These are phyloP conservation scores for Picea sitchensis DNA, from an alignment of 75 land plant genomes.

Conservation along the genomic window DNA sequence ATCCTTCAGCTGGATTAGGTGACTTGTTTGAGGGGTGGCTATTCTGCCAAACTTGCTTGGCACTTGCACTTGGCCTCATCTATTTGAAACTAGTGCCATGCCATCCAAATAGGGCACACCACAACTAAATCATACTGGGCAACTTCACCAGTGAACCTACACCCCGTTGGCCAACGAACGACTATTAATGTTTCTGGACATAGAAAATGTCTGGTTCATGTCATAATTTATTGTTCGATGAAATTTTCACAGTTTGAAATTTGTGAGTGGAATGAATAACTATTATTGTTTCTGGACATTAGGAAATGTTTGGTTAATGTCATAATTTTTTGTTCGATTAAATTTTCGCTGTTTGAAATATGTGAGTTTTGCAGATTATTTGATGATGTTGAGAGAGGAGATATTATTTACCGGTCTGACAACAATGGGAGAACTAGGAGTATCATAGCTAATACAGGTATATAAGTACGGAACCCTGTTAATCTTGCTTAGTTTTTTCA, in stretches of 20 bases:
- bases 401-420: not conserved
- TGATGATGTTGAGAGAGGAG: conserved; percentile 5
- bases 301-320: not conserved
- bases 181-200: no score
- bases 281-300: no score
- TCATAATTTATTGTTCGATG: not conserved
- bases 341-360: not conserved
- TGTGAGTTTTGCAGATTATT: not conserved
- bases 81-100: no score
- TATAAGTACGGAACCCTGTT: not conserved
- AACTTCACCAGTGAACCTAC: no score
- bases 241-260: not conserved
- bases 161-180: no score
- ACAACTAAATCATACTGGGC: no score
- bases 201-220: not conserved
- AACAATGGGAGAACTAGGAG: not conserved
- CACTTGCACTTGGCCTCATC: no score
- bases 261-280: not conserved
- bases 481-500: no score
- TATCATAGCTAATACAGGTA: not conserved
- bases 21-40: no score
- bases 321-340: not conserved
- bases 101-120: no score
- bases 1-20: no score
- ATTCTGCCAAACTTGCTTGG: no score